Conservation (phyloP, 306 rosid genomes). For the Glycine latifolia region DNA sequence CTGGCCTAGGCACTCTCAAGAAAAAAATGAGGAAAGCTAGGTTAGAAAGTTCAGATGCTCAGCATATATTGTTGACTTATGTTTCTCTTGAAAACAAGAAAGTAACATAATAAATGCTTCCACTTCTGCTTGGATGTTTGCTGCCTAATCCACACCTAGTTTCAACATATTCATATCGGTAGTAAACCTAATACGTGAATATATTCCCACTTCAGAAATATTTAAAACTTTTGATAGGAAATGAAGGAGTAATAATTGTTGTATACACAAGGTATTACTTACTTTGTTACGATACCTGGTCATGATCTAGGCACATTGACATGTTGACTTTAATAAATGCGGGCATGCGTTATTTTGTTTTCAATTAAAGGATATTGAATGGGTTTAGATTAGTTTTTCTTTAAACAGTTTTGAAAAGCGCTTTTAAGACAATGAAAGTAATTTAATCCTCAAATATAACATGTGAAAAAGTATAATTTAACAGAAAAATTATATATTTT, state of each 20-base stretch:
- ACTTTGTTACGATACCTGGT: neutral
- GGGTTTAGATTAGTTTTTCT: too few species aligned
- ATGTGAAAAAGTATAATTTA: too few species aligned
- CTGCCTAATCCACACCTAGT: neutral
- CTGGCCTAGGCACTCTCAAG: neutral
- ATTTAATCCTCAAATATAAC: too few species aligned
- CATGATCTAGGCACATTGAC: neutral
- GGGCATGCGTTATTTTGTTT: neutral
- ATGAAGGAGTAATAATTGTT: neutral
- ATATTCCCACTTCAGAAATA: constrained; percentile 29
- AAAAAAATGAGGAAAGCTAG: neutral
- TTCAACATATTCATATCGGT: neutral
- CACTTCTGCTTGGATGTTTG: neutral
- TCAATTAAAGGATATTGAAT: too few species aligned
- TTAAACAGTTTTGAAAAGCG: too few species aligned
- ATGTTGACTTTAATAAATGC: neutral
- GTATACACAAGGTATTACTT: neutral
- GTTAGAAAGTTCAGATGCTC: constrained; percentile 30
- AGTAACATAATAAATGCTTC: constrained; percentile 24
- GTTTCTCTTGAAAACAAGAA: neutral
- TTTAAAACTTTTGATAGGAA: neutral
- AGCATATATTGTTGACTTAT: constrained; percentile 7
- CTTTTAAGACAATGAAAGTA: too few species aligned
- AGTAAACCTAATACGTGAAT: constrained; percentile 21
- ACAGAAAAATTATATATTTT: too few species aligned